Base-by-base conservation (phyloP, 2,329 filamentous ascomycete species). In the Hypoxylon sp. region DNA sequence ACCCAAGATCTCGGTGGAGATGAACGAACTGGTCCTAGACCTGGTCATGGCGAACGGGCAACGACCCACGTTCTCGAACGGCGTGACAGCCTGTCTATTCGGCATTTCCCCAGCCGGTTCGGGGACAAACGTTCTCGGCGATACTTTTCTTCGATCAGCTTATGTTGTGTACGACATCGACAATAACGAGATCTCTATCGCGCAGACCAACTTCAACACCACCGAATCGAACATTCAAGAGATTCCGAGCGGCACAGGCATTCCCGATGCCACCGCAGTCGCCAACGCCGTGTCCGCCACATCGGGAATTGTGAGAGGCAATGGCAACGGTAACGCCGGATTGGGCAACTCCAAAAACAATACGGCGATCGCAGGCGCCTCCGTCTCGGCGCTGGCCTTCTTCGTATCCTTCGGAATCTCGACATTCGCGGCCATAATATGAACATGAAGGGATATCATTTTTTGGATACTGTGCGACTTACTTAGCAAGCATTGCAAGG, bases 101-200 rank as follows among this genome's bases (percentile, higher is more conserved):
- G 91, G 90, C 59, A 85, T 93, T 66, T 82, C 85, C 2, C 87
- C 89, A 1, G 83, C 88, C 1, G 83, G 82, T 2, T 69, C 76
- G 1, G 81, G 83, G 28, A 84, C 84, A n/a, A 83, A 84, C 44
- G 86, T 92, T 1, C 80, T 93, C 26, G 91, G 91, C 14, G 91
- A 93, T 74, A 91, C 91, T 0, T 93, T 93, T 76, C 80, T 93
- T 57, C 83, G 91, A 49, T 90, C 88, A 33, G 91, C 91, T 0
- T 93, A 93, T 70, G 85, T 92, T 12, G 91, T 93, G 9, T 93
- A 91, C 74, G 90, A 93, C 74, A 81, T 93, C 20, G 86, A 82
- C 26, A 92, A 91, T 76, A 88, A 92, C 74, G 83, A 91, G 77
- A 88, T 93, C 69, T 89, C 88, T 1, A 78, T 93, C 30, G 91